Conservation (phyloP, 495 filamentous ascomycete genomes). For the Pyronema omphalodes region DNA sequence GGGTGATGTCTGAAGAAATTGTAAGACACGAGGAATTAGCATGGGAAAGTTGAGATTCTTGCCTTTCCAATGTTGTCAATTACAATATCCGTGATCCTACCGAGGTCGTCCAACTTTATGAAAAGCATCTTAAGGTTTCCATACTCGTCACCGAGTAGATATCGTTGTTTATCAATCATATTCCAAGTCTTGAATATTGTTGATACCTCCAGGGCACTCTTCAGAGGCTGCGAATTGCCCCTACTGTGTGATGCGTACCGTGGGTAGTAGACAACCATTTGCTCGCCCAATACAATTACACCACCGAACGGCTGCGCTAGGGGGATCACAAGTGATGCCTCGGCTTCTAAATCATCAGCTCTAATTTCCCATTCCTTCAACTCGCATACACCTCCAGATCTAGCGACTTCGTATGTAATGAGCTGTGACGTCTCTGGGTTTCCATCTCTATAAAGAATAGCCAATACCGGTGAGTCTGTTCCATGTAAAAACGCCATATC, state of each 20-base stretch:
- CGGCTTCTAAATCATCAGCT: conserved; percentile 46
- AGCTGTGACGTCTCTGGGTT: conserved; percentile 44
- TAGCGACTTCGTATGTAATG: conserved; percentile 34
- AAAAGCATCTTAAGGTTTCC: conserved; percentile 65
- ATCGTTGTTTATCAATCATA: conserved; percentile 57
- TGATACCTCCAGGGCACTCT: conserved; percentile 45
- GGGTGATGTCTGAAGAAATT: conserved; percentile 36
- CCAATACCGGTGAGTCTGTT: conserved; percentile 57
- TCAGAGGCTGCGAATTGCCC: conserved; percentile 28
- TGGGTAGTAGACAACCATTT: conserved; percentile 64
- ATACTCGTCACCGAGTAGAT: conserved; percentile 78
- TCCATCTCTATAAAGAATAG: conserved; percentile 64
- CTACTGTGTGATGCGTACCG: conserved; percentile 22
- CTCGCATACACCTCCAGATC: conserved; percentile 20
- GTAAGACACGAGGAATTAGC: background rate
- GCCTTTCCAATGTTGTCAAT: conserved; percentile 42
- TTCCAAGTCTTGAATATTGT: conserved; percentile 81
- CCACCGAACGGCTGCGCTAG: conserved; percentile 49
- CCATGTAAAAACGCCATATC: conserved; percentile 66
- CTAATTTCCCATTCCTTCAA: conserved; percentile 32
- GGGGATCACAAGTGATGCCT: conserved; percentile 68
- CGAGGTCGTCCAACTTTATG: conserved; percentile 42
- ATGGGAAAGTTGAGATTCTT: conserved; percentile 1
- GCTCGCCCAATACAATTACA: conserved; percentile 70
- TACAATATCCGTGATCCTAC: conserved; percentile 48